phyloP scores from a whole-genome alignment of 768 basidiomycete species.

The Neoboletus subvelutipes region DNA sequence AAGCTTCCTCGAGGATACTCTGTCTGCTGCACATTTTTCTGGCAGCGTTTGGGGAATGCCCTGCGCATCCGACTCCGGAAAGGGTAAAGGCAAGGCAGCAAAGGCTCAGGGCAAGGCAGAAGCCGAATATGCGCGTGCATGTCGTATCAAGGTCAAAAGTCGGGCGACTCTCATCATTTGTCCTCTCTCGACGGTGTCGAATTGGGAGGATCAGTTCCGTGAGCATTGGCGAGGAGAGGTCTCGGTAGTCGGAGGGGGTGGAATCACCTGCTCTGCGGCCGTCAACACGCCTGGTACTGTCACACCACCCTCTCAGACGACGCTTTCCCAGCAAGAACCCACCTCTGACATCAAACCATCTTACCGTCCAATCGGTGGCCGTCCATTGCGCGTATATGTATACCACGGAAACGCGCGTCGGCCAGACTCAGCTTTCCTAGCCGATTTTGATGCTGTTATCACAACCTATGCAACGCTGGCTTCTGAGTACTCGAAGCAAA shows the following conservation, averaged over 20 bases:
- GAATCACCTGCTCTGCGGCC: slow-evolving; percentile 32
- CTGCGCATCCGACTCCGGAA: slow-evolving; percentile 39
- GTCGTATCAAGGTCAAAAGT: slow-evolving; percentile 77
- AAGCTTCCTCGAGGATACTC: slow-evolving; percentile 27
- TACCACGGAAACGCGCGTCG: slow-evolving; percentile 92
- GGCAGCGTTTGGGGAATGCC: slow-evolving; percentile 90
- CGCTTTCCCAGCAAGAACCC: slow-evolving; percentile 29
- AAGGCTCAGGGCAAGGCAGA: slow-evolving; percentile 70
- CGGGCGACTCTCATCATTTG: slow-evolving; percentile 96
- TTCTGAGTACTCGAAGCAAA: slow-evolving; percentile 91
- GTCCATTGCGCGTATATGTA: slow-evolving; percentile 80
- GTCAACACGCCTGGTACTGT: slow-evolving; percentile 36
- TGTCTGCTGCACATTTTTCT: slow-evolving; percentile 61
- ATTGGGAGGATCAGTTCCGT: slow-evolving; percentile 98
- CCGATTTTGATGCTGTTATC: slow-evolving; percentile 95
- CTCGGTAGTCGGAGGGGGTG: slow-evolving; percentile 76
- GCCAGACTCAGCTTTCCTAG: slow-evolving; percentile 82
- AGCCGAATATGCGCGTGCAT: slow-evolving; percentile 64
- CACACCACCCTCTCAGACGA: slow-evolving; percentile 38
- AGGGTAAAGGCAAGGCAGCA: slow-evolving; percentile 65
- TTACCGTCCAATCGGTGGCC: slow-evolving; percentile 44
- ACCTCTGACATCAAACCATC: slow-evolving; percentile 27
- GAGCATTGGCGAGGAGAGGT: slow-evolving; percentile 96
- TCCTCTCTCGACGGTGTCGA: slow-evolving; percentile 93
- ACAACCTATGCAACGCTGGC: slow-evolving; percentile 97